Conservation (phyloP, 2,329 filamentous ascomycete genomes). For the Neocucurbitaria cava region DNA sequence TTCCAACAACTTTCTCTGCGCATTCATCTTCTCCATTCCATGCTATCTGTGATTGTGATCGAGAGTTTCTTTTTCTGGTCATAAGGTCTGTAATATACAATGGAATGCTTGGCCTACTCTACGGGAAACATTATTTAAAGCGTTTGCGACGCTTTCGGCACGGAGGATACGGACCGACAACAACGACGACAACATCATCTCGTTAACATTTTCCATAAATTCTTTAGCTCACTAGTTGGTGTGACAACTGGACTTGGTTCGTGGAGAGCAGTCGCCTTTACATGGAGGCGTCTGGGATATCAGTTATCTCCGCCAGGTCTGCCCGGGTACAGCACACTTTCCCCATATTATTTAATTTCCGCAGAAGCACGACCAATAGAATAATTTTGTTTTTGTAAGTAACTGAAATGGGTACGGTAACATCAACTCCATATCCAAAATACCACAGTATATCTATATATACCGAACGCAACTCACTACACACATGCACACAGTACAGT, state of each 20-base stretch:
- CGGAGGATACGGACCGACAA: conserved; percentile 8
- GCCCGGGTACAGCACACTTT: neutral
- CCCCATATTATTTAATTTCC: neutral
- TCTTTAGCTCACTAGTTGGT: neutral
- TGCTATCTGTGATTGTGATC: neutral
- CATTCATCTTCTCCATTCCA: neutral
- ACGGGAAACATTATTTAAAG: neutral
- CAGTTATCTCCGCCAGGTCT: neutral
- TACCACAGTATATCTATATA: neutral
- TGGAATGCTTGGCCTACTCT: conserved; percentile 12
- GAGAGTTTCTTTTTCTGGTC: neutral
- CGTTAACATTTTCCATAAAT: neutral
- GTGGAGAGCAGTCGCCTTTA: neutral
- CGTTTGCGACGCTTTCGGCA: neutral
- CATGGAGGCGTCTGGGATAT: neutral
- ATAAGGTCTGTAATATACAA: neutral
- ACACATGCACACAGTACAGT: neutral
- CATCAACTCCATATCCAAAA: neutral
- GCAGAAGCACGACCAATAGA: neutral
- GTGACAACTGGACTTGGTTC: neutral
- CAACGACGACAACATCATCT: neutral
- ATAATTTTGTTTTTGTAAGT: neutral
- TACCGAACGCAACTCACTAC: neutral
- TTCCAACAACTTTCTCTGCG: neutral
- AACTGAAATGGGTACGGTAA: neutral